These are phyloP conservation scores for Cladorrhinum sp. DNA, from an alignment of 2,329 filamentous ascomycete species.

Conservation along the genomic window DNA sequence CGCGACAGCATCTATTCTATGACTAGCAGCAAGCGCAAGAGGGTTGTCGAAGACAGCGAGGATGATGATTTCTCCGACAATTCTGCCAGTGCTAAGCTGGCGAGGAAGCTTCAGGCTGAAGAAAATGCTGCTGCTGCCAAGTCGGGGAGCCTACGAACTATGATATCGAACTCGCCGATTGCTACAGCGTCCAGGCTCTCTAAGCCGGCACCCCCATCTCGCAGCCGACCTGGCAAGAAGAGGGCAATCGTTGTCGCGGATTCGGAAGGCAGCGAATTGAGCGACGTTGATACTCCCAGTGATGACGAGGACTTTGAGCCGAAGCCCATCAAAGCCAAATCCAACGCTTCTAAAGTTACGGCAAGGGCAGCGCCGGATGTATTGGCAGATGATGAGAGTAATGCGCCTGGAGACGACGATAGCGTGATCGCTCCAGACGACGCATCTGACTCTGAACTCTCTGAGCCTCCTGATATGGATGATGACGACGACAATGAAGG, in stretches of 20 bases:
- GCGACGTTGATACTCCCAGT: neutral
- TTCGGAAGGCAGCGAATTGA: slow-evolving; percentile 12
- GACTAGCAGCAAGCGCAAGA: slow-evolving; percentile 41
- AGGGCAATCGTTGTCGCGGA: slow-evolving; percentile 11
- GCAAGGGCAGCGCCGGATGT: neutral
- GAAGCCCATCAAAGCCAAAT: neutral
- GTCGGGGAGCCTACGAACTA: slow-evolving; percentile 8
- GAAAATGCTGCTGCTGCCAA: slow-evolving; percentile 27
- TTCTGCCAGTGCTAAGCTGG: slow-evolving; percentile 49
- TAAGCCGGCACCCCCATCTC: neutral
- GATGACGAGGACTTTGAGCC: neutral
- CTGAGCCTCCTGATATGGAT: slow-evolving; percentile 8
- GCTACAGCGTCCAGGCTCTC: neutral
- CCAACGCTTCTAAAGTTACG: neutral
- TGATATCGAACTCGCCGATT: slow-evolving; percentile 1
- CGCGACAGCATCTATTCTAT: slow-evolving; percentile 50
- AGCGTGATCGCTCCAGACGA: slow-evolving; percentile 1
- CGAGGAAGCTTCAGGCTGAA: slow-evolving; percentile 54
- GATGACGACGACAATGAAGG: slow-evolving; percentile 8
- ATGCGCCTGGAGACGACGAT: slow-evolving; percentile 1
- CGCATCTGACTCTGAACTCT: slow-evolving; percentile 1
- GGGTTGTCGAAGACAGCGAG: slow-evolving; percentile 42
- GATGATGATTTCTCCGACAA: slow-evolving; percentile 39
- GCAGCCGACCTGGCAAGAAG: slow-evolving; percentile 1
- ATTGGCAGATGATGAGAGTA: slow-evolving; percentile 11